Percentiles rank a stretch among this genome's conserved stretches.
These are phyloP conservation scores for Solanum okadae DNA, from an alignment of 257 asterid species.

Conservation along the genomic window DNA sequence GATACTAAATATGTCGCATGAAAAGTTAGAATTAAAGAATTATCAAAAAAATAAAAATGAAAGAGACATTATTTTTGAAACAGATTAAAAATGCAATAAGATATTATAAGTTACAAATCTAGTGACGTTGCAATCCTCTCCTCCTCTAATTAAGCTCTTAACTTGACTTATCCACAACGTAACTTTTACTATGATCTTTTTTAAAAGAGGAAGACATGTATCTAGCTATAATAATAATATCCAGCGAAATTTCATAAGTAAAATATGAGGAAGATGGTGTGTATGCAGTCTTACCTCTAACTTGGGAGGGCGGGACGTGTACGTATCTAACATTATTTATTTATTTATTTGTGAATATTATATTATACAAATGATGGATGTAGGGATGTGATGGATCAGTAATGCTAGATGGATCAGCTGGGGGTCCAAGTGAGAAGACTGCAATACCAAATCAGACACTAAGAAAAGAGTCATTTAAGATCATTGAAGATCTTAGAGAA, in stretches of 20 bases:
- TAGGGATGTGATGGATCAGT: slow-evolving; percentile 39
- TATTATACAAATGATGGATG: background rate
- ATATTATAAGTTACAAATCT: background rate
- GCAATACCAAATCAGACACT: slow-evolving; percentile 40
- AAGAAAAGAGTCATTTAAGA: slow-evolving; percentile 28
- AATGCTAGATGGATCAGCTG: slow-evolving; percentile 32
- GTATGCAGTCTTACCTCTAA: background rate
- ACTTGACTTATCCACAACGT: background rate
- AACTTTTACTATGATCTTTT: background rate
- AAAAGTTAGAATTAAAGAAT: too few relatives aligned
- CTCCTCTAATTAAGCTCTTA: background rate
- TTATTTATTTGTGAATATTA: background rate
- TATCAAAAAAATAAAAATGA: too few relatives aligned
- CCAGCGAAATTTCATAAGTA: background rate
- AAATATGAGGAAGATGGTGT: background rate
- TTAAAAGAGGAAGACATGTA: background rate
- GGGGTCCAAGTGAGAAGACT: slow-evolving; percentile 27
- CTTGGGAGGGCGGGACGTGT: background rate
- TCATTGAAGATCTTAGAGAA: slow-evolving; percentile 34
- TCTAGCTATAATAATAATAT: background rate
- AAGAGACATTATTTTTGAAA: too few relatives aligned
- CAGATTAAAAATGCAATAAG: too few relatives aligned
- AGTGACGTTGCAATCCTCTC: background rate
- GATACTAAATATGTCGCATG: too few relatives aligned
- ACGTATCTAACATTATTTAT: background rate